Evolutionary conservation across 352 stramenopile genomes (phyloP).

Genomic region (Ochromonadaceae sp.): DNA sequence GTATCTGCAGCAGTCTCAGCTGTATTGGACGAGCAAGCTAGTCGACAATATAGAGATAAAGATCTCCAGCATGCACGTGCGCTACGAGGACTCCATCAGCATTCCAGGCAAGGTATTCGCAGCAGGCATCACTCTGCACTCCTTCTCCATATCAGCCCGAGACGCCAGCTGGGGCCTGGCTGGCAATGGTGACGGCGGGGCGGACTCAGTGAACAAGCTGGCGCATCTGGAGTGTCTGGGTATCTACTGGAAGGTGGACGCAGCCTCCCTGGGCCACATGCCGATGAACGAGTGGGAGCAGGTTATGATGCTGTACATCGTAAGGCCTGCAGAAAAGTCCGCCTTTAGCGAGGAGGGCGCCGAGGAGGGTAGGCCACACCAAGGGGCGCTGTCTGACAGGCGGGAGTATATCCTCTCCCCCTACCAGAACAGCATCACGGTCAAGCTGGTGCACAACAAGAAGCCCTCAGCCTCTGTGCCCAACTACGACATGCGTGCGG

Average conservation of each 20-base stretch:
- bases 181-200: too few relatives aligned
- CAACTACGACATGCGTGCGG: neutral
- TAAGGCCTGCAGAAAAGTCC: too few relatives aligned
- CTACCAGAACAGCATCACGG: neutral
- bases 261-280: neutral
- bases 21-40: constrained; percentile 31
- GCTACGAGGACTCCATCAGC: constrained; percentile 30
- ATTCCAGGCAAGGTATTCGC: constrained; percentile 18
- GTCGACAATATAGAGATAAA: constrained; percentile 40
- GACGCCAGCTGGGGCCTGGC: constrained; percentile 25
- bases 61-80: constrained; percentile 35
- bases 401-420: neutral
- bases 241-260: neutral
- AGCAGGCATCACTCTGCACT: constrained; percentile 25
- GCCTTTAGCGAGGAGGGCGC: neutral
- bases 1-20: too few relatives aligned
- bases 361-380: neutral
- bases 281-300: neutral
- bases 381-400: neutral
- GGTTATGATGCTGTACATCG: neutral
- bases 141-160: constrained; percentile 22
- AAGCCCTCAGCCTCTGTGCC: neutral
- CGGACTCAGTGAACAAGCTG: neutral
- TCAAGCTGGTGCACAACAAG: neutral
- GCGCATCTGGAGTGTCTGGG: neutral